Conservation (phyloP, 2,329 filamentous ascomycete genomes). For the Fusarium sp. region DNA sequence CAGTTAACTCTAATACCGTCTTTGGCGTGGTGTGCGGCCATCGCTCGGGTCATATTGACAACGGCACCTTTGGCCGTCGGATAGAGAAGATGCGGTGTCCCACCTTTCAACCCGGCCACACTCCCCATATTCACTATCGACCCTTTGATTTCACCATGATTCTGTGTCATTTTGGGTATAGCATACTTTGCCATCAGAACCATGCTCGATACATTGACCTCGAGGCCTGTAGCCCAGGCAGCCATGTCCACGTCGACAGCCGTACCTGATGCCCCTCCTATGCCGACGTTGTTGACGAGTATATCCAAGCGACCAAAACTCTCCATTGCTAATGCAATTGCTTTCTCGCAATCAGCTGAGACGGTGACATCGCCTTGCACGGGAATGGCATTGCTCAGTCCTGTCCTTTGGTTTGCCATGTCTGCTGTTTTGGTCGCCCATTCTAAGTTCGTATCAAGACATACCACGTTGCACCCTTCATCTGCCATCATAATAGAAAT, state of each 20-base stretch:
- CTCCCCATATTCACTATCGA: conserved; percentile 73
- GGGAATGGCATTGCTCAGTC: conserved; percentile 57
- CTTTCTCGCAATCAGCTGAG: conserved; percentile 62
- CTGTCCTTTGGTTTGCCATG: conserved; percentile 60
- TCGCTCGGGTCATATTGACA: conserved; percentile 65
- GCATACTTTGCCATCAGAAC: conserved; percentile 73
- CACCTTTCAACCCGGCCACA: conserved; percentile 68
- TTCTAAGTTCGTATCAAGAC: conserved; percentile 64
- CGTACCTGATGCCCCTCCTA: conserved; percentile 70
- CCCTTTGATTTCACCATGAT: conserved; percentile 62
- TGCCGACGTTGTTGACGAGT: conserved; percentile 74
- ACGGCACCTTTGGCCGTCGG: conserved; percentile 64
- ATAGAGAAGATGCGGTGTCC: conserved; percentile 60
- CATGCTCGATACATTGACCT: conserved; percentile 75
- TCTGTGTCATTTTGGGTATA: conserved; percentile 70
- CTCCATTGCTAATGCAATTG: conserved; percentile 58
- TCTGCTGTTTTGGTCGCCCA: conserved; percentile 67
- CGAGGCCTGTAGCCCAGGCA: conserved; percentile 68
- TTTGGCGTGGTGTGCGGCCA: conserved; percentile 63
- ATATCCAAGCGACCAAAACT: conserved; percentile 71
- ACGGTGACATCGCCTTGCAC: conserved; percentile 67
- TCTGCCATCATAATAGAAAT: conserved; percentile 70
- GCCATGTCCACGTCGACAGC: conserved; percentile 71
- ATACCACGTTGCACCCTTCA: conserved; percentile 70
- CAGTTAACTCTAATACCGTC: conserved; percentile 64